Conservation (phyloP, 2,329 filamentous ascomycete species). For the Aspergillus fumigatus region DNA sequence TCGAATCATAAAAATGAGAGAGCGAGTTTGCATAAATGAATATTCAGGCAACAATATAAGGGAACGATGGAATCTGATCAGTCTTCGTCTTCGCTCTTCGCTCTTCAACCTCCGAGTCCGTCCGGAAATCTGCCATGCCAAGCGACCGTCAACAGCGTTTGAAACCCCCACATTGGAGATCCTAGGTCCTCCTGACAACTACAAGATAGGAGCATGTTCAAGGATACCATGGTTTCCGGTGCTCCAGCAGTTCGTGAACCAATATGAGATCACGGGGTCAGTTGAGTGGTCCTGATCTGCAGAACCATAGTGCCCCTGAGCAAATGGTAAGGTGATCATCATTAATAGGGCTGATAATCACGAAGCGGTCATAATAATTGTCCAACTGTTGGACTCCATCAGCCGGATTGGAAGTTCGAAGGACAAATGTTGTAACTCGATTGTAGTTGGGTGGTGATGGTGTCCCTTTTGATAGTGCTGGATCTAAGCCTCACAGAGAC, state of each 20-base stretch:
- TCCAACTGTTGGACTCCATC: not conserved
- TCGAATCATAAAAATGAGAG: not conserved
- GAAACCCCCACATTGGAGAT: not conserved
- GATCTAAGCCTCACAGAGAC: not conserved
- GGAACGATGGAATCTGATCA: not conserved
- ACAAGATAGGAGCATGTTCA: not conserved
- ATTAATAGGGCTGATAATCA: conserved; percentile 3
- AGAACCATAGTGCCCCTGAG: not conserved
- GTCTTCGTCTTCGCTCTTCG: not conserved
- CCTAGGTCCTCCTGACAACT: not conserved
- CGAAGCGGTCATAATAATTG: not conserved
- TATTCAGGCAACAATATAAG: not conserved
- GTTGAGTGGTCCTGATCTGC: not conserved
- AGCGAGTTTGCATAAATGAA: not conserved
- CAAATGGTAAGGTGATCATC: not conserved
- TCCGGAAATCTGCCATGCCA: not conserved
- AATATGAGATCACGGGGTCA: not conserved
- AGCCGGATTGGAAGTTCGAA: not conserved
- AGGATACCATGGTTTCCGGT: not conserved
- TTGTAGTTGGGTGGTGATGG: not conserved
- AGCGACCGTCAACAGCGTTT: not conserved
- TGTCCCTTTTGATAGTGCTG: not conserved
- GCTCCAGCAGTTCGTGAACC: not conserved
- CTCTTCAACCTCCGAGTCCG: not conserved
- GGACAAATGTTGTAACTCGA: not conserved